Percentiles rank a stretch among this genome's conserved stretches.
phyloP scores from a whole-genome alignment of 169 alveolate genomes.

The Eimeria sp. region DNA sequence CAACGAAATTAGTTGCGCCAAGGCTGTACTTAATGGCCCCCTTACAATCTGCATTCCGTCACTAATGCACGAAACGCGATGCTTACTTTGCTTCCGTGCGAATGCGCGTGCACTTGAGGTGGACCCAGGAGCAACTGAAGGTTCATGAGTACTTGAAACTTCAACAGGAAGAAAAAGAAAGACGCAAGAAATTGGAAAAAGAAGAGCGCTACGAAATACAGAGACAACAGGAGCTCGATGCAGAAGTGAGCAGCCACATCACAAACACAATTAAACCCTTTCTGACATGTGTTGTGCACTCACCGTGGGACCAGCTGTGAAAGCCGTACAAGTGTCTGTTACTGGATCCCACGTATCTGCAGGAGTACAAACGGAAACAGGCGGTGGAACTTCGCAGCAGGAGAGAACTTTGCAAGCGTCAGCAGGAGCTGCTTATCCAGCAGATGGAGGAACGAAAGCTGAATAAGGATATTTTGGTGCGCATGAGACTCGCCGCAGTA shows the following conservation, averaged over 20 bases:
- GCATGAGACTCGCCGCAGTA: not conserved
- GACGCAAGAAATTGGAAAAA: not conserved
- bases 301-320: not conserved
- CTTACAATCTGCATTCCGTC: not conserved
- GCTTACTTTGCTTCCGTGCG: not conserved
- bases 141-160: conserved; percentile 43
- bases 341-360: not conserved
- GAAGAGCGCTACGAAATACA: conserved; percentile 62
- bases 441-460: conserved; percentile 69
- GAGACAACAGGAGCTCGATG: conserved; percentile 48
- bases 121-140: conserved; percentile 44
- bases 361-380: conserved; percentile 50
- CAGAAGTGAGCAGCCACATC: conserved; percentile 32
- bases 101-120: conserved; percentile 20
- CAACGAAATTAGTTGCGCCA: not conserved
- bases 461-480: conserved; percentile 63
- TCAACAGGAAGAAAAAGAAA: conserved; percentile 47
- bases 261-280: not conserved
- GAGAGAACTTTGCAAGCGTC: conserved; percentile 59
- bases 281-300: not conserved
- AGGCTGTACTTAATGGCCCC: not conserved
- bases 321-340: not conserved
- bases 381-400: conserved; percentile 58
- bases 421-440: conserved; percentile 60
- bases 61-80: not conserved